phyloP scores from a whole-genome alignment of 1,284 basidiomycete species.

The Amylostereum areolatum region DNA sequence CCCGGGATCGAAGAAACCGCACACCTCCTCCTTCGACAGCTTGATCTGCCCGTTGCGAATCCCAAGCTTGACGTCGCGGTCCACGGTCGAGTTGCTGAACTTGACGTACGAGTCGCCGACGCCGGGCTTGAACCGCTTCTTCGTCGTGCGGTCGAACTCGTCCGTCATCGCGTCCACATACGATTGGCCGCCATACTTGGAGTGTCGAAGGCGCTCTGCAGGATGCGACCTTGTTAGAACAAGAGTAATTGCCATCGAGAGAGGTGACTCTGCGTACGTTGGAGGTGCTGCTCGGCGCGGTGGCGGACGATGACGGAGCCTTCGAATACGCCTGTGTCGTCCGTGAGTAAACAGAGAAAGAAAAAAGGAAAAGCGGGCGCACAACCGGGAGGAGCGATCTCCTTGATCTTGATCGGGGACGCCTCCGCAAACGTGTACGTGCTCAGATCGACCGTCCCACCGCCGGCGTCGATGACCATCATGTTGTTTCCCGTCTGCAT shows the following conservation, averaged over 20 bases:
- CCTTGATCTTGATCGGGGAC: too few relatives aligned
- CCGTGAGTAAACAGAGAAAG: too few relatives aligned
- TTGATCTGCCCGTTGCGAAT: not conserved
- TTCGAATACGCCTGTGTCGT: not conserved
- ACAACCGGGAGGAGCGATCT: too few relatives aligned
- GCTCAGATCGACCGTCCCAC: too few relatives aligned
- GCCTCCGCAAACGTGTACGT: too few relatives aligned
- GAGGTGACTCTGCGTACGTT: too few relatives aligned
- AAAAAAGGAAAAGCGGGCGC: too few relatives aligned
- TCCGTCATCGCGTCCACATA: not conserved
- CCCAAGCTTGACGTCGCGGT: not conserved
- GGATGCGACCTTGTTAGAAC: too few relatives aligned
- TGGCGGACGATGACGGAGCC: not conserved
- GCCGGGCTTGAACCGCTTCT: constrained; percentile 1
- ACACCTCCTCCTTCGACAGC: not conserved
- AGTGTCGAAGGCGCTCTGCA: too few relatives aligned
- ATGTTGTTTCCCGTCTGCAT: too few relatives aligned
- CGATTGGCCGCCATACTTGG: not conserved
- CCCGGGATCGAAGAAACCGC: not conserved
- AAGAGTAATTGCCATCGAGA: too few relatives aligned
- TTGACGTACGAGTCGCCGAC: not conserved
- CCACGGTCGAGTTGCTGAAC: not conserved
- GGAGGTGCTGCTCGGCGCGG: not conserved
- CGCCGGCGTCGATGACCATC: too few relatives aligned
- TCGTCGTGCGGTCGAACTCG: not conserved